Conservation (phyloP, 768 basidiomycete species). For the Podaxis sp. region DNA sequence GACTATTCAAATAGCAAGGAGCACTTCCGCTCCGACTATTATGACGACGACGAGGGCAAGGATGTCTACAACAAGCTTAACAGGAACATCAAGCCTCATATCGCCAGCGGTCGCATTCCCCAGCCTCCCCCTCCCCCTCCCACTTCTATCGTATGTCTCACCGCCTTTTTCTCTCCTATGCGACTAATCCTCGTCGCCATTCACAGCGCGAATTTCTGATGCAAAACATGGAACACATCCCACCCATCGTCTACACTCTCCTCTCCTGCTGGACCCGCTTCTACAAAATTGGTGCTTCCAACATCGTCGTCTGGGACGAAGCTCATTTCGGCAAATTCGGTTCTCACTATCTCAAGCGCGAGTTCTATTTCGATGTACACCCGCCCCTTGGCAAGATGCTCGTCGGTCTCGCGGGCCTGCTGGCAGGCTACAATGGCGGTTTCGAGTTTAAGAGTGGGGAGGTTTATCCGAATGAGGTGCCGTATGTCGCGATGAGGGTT, state of each 20-base stretch:
- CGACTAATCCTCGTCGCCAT: conserved; percentile 12
- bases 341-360: conserved; percentile 95
- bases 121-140: conserved; percentile 64
- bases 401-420: conserved; percentile 87
- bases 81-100: conserved; percentile 31
- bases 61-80: conserved; percentile 52
- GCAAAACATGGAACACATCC: conserved; percentile 78
- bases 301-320: conserved; percentile 96
- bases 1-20: neutral
- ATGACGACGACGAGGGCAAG: conserved; percentile 49
- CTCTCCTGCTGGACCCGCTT: conserved; percentile 95
- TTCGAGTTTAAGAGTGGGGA: conserved; percentile 96
- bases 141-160: conserved; percentile 54
- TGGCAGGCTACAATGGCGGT: conserved; percentile 87
- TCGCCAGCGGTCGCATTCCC: conserved; percentile 62
- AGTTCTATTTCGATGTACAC: conserved; percentile 99
- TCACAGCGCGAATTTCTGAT: conserved; percentile 69
- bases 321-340: conserved; percentile 99
- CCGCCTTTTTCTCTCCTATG: conserved; percentile 20
- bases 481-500: conserved; percentile 93
- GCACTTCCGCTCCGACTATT: conserved; percentile 15
- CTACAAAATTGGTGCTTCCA: conserved; percentile 85
- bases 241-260: conserved; percentile 85
- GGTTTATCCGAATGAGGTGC: conserved; percentile 79
- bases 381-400: conserved; percentile 99